Base-by-base conservation (phyloP, 805 yeast species). In the Lipomyces mesembrius region DNA sequence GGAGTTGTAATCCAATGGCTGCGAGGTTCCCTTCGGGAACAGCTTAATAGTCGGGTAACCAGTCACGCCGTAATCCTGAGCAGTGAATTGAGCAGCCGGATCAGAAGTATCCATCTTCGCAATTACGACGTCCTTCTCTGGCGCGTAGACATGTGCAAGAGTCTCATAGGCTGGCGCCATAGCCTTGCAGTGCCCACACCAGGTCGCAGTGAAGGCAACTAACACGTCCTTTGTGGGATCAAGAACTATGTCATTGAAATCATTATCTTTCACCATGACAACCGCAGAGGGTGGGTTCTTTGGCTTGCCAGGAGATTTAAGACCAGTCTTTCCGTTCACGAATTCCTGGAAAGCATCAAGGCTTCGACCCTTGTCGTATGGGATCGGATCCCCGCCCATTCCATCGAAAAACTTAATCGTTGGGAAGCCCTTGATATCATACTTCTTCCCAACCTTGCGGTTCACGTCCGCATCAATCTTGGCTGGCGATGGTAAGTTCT, bases 401-500 rank as follows among this genome's bases (percentile, higher is more conserved):
- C 73, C 73, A 55, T 71, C 73, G 34, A 70, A 71, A 56, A 22
- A 64, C 62, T 88, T 78, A 43, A 95, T 76, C 0, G 97, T 91
- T 8, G 99, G 99, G 77, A 84, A 94, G 0, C 97, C 96, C 72
- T 85, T 81, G 46, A 95, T 80, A 62, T 83, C 82, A 77, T 89
- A 83, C 65, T 83, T 79, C 34, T 87, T 79, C 79, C 98, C 93
- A 4, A 94, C 75, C 52, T 80, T 83, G 77, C 88, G 87, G 76
- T 94, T 92, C 66, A 75, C 76, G 9, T 83, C 85, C 60, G 84
- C 83, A 74, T 92, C 97, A 79, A 98, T 95, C 78, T 95, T 89
- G 20, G 94, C 91, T 60, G 96, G 88, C 22, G 49, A 43, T n/a
- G 3, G 49, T 43, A 17, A 17, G 20, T 4, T 17, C 6, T 43